Conservation (phyloP, 495 filamentous ascomycete genomes). For the Xylaria curta region DNA sequence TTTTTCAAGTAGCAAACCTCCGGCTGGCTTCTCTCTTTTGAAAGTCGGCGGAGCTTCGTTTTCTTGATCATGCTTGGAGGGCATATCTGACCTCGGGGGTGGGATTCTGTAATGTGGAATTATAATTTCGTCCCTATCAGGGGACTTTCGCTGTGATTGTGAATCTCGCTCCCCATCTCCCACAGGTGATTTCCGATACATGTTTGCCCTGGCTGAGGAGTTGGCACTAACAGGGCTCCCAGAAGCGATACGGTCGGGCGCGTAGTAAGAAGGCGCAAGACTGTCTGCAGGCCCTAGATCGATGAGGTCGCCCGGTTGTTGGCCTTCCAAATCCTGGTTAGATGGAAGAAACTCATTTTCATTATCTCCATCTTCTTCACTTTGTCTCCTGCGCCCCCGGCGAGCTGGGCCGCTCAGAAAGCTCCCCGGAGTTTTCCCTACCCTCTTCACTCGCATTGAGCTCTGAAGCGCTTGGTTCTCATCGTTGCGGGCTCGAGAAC, state of each 20-base stretch:
- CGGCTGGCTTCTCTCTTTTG: conserved; percentile 69
- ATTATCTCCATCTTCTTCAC: conserved; percentile 68
- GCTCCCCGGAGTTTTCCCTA: conserved; percentile 71
- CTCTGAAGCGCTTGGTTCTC: conserved; percentile 68
- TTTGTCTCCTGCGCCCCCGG: conserved; percentile 73
- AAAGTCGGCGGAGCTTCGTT: conserved; percentile 81
- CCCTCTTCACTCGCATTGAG: conserved; percentile 74
- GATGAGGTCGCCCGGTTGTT: conserved; percentile 35
- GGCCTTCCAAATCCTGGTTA: conserved; percentile 46
- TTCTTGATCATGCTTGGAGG: conserved; percentile 74
- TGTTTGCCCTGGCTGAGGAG: conserved; percentile 41
- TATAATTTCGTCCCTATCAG: conserved; percentile 40
- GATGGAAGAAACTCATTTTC: conserved; percentile 43
- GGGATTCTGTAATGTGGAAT: conserved; percentile 71
- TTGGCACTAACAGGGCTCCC: conserved; percentile 54
- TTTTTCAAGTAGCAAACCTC: conserved; percentile 59
- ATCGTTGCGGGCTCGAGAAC: conserved; percentile 55
- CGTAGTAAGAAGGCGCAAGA: conserved; percentile 46
- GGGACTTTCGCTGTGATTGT: conserved; percentile 32
- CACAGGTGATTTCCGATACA: conserved; percentile 40
- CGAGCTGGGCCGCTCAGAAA: conserved; percentile 79
- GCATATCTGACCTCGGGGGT: conserved; percentile 60
- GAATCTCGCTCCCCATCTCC: conserved; percentile 24
- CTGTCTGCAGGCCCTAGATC: conserved; percentile 37
- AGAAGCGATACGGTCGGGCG: conserved; percentile 48